Evolutionary conservation across 495 filamentous ascomycete genomes (phyloP).

Genomic region (Astrothelium subdiscretum): DNA sequence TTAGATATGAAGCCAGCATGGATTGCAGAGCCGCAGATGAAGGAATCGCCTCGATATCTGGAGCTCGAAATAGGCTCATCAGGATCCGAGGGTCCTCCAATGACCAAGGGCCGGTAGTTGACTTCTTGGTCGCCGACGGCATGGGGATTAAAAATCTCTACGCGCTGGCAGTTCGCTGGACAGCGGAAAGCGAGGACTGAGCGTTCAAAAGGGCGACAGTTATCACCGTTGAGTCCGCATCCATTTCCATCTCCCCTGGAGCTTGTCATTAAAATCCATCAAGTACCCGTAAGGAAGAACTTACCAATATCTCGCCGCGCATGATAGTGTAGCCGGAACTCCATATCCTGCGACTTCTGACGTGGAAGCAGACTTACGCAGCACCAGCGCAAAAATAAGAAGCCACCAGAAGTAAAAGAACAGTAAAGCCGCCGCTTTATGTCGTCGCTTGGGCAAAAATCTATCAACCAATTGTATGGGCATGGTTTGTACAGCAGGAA

Average conservation of each 20-base stretch:
- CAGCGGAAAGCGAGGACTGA: constrained; percentile 29
- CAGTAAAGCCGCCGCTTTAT: constrained; percentile 26
- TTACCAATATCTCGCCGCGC: constrained; percentile 42
- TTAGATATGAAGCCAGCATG: constrained; percentile 32
- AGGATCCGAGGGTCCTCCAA: constrained; percentile 28
- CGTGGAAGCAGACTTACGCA: constrained; percentile 29
- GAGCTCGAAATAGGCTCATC: constrained; percentile 15
- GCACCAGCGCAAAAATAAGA: constrained; percentile 25
- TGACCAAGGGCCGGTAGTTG: constrained; percentile 28
- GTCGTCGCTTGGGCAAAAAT: constrained; percentile 27
- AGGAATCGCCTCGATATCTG: constrained; percentile 32
- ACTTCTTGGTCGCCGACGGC: constrained; percentile 31
- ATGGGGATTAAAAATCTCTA: constrained; percentile 27
- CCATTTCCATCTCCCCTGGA: constrained; percentile 30
- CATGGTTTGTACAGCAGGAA: constrained; percentile 26
- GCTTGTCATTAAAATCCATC: neutral
- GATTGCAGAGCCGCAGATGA: constrained; percentile 33
- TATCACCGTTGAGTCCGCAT: constrained; percentile 31
- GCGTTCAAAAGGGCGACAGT: constrained; percentile 32
- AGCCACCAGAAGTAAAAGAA: constrained; percentile 29
- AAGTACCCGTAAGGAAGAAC: too few relatives aligned
- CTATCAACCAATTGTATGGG: constrained; percentile 27
- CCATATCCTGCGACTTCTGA: constrained; percentile 27
- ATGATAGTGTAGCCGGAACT: constrained; percentile 35
- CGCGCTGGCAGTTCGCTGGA: constrained; percentile 29